Base-by-base conservation (phyloP, 1,284 basidiomycete species). In the Puccinia coronata region DNA sequence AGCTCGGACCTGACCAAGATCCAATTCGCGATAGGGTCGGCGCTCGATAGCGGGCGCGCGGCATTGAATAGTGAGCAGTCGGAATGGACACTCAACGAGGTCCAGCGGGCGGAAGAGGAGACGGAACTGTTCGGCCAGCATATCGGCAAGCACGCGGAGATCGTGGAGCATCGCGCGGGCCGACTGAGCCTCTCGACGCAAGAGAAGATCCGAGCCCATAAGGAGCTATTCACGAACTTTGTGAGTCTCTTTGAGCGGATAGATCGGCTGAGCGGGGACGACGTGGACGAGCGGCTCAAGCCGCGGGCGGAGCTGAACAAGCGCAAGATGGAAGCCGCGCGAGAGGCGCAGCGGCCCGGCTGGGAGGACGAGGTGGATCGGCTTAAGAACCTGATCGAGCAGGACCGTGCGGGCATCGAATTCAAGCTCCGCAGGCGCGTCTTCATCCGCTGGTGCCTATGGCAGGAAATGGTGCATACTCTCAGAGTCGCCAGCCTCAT, bases 361-460 rank as follows among this genome's bases (percentile, higher is more conserved):
- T 95, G 92, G 92, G 90, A 93, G 84, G 90, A 90, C 41, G 93
- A 96, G 83, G 92, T 90, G 3, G 94, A 95, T 82, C 91, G 91
- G 84, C 86, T 93, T 25, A 87, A 90, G 0, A 88, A 88, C 20
- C 83, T 88, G 41, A 91, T 94, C 82, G 92, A 93, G 87, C 91
- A 90, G 83, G 93, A 93, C 84, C 92, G 93, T 84, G 90, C 89
- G 1, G 41, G 65, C 23, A 83, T 84, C 67, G 84, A 83, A 16
- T 23, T 34, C 12, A 69, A 82, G 2, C 57, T 83, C 12, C 55
- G 76, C 4, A 39, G 84, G 16, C 63, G 84, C n/a, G 80, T 78
- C 41, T 84, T 82, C 47, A 82, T 84, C 16, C 67, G 79, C 47
- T 84, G 81, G 78, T 84, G 82, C 67, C 70, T 84, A 23, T 84